Evolutionary conservation across 352 stramenopile species (phyloP), one percentile per base, ranked within the genome.

Genomic region (Globisporangium uncinulatum): DNA sequence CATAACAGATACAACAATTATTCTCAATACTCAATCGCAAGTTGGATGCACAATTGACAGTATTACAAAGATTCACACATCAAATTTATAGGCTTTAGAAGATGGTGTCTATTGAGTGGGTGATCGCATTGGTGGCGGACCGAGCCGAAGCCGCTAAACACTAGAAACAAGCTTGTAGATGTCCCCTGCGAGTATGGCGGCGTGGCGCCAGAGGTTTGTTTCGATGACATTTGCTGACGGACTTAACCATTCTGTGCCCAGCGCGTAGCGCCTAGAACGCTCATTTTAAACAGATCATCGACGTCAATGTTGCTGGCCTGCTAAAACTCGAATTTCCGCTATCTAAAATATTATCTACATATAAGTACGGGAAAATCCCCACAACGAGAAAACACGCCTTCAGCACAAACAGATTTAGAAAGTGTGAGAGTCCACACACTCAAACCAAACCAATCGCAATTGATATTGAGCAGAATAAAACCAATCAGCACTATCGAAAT

Each of bases 141-240:
- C 31, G 14, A 54, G 4, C 6, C 49, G 49, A 41, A 54, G 32
- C 15, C 21, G 39, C 4, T 54, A 31, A 11, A 54, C 11, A 54
- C 24, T 32, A 43, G 31, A 41, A n/a, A 57, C 51, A 4, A 49
- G 32, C 20, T 57, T 21, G 24, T 42, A 49, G 21, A 49, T 37
- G 34, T 49, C 51, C 24, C 41, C 37, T 15, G 47, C 51, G 20
- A 57, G 19, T 5, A 57, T 57, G n/a, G 21, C 19, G 21, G 51
- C 49, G 41, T 57, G 51, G 31, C 51, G 51, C 51, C 51, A 57
- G 24, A 19, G 37, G 37, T 42, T 51, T 36, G 41, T 42, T 13
- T 31, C 20, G 34, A 32, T 54, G 15, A 31, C 34, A n/a, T n/a
- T 3, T 32, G 24, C 31, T 45, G 4, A n/a, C 29, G 21, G 6